Base-by-base conservation (phyloP, 495 filamentous ascomycete genomes). In the Penicillium herquei region DNA sequence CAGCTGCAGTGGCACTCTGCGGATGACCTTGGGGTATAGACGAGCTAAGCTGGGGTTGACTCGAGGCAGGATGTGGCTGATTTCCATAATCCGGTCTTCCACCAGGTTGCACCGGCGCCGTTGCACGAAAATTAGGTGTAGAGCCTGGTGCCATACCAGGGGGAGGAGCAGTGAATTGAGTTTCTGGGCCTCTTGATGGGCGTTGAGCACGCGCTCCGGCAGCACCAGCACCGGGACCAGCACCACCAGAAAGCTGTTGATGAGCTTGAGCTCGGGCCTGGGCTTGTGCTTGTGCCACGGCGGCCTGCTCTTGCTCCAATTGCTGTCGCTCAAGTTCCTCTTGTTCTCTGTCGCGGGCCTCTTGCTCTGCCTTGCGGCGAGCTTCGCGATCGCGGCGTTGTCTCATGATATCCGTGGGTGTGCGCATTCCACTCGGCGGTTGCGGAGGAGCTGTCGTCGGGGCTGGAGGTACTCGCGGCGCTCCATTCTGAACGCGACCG, bases 401-500 rank as follows among this genome's bases (percentile, higher is more conserved):
- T 62, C 84, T 81, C 88, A 91, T 91, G 41, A 92, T 88, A 60
- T 88, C 83, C 31, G 84, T 84, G 21, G 89, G 89, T 37, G 79
- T 81, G 21, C 73, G 67, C 42, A 80, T 69, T 34, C 77, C 76
- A 59, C 72, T 76, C 1, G 77, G 70, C 12, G 69, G 59, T 37
- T 76, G 68, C 11, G 73, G 62, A 35, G 76, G 71, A 30, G 77
- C 78, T 17, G 76, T 76, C 42, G 79, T 63, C 62, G 81, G 70
- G 64, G 75, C 75, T 46, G 76, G 72, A 35, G 74, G 62, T n/a
- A 70, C 58, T 34, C 79, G 78, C 9, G 74, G 63, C 31, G 69
- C 68, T 32, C 79, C 81, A 70, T 81, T 82, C 42, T 77, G 79
- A 32, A 67, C 64, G 32, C 80, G 78, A 46, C 70, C 68, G 60